A percentile compares a stretch with the other conserved stretches of the same genome.
Evolutionary conservation across 2,329 filamentous ascomycete genomes (phyloP).

Genomic region (Cladophialophora exuberans): DNA sequence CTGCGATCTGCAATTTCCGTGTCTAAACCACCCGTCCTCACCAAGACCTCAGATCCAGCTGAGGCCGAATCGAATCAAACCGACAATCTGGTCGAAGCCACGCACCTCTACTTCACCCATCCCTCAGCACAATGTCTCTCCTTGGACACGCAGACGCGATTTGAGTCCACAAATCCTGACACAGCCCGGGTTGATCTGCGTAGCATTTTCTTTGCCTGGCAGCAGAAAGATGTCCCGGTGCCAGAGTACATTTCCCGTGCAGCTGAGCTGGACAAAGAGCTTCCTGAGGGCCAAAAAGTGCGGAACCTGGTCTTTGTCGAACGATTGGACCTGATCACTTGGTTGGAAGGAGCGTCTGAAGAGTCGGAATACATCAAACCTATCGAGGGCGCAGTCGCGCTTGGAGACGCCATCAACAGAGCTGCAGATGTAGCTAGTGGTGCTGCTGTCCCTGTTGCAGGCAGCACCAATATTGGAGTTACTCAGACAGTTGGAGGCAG

Average conservation of each 20-base stretch:
- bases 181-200: constrained; percentile 77
- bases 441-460: constrained; percentile 44
- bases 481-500: constrained; percentile 42
- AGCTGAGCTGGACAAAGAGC: constrained; percentile 76
- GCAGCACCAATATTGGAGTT: constrained; percentile 47
- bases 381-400: constrained; percentile 64
- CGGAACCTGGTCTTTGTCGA: constrained; percentile 92
- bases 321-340: constrained; percentile 86
- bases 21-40: constrained; percentile 70
- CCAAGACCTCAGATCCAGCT: constrained; percentile 66
- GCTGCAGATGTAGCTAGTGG: constrained; percentile 57
- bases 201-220: constrained; percentile 94
- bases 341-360: constrained; percentile 86
- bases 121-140: constrained; percentile 65
- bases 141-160: constrained; percentile 78
- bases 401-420: constrained; percentile 48
- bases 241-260: constrained; percentile 89
- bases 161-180: constrained; percentile 68
- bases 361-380: constrained; percentile 93
- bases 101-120: constrained; percentile 71
- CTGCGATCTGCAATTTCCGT: constrained; percentile 81
- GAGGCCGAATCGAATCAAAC: constrained; percentile 63
- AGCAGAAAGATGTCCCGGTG: constrained; percentile 86
- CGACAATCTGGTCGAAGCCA: constrained; percentile 71
- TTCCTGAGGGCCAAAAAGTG: constrained; percentile 66